Base-by-base conservation (phyloP, 805 yeast genomes). In the Saccharomycopsis microspora region DNA sequence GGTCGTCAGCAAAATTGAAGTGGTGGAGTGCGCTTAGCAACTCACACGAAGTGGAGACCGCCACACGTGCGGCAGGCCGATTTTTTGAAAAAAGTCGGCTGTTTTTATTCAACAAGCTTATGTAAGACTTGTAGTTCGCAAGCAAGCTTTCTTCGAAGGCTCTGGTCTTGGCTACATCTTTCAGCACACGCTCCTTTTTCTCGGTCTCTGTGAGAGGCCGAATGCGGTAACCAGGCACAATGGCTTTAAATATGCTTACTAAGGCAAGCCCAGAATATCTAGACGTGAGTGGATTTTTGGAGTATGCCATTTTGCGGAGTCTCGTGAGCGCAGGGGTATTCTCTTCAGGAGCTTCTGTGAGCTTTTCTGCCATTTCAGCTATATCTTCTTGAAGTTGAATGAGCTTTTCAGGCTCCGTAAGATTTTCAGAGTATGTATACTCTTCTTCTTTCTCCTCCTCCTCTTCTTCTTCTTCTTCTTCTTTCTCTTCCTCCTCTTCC, bases 311-410 rank as follows among this genome's bases (percentile, higher is more conserved):
- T 55, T 73, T 77, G 46, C 85, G 67, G 44, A 85, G 69, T 59
- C 89, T 76, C 2, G 83, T 72, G 8, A 89, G 67, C 32, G 78
- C 68, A 9, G 74, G 60, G 5, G 82, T 70, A 57, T 89, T 76
- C 58, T 86, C 95, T 62, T 93, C 97, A 5, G 97, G 96, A 50
- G 86, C 85, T 60, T 88, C 95, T 57, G 78, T 78, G 35, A 90
- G 65, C 39, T 74, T 74, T 38, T 85, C 84, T 1, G 95, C 96
- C 43, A 82, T 63, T 19, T 75, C 78, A 0, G 97, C 96, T 39
- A 93, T 75, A 47, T 84, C 85, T 64, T 88, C 97, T 58, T 88
- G 85, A 39, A 84, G 68, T 49, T 75, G 72, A 5, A 71, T 56
- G 30, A 85, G 67, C 47, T 69, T 70, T 60, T 83, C 83, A 48